phyloP scores from a whole-genome alignment of 352 stramenopile species.

The Globisporangium barbulae region DNA sequence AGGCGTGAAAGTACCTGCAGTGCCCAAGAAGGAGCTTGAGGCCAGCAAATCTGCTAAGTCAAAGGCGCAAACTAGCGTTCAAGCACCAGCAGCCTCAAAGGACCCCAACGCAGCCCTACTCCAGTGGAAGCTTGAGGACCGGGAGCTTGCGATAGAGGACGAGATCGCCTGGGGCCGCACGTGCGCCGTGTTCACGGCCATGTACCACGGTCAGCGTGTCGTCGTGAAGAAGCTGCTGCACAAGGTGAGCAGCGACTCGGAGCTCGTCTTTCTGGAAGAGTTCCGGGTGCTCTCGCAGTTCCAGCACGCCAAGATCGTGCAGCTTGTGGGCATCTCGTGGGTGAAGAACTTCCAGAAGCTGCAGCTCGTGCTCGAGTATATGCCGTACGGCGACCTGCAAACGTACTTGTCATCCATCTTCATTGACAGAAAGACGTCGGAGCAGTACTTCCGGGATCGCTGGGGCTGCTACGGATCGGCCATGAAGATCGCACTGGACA shows the following conservation, averaged over 20 bases:
- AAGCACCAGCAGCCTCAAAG: neutral
- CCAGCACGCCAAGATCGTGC: slow-evolving; percentile 23
- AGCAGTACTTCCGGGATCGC: neutral
- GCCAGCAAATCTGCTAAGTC: neutral
- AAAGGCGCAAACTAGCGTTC: neutral
- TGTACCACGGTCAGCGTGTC: slow-evolving; percentile 13
- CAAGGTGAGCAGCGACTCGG: neutral
- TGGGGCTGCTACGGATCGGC: neutral
- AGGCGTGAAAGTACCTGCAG: neutral
- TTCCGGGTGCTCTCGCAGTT: slow-evolving; percentile 20
- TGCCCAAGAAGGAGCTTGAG: neutral
- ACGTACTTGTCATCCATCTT: slow-evolving; percentile 18
- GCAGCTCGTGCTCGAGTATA: slow-evolving; percentile 26
- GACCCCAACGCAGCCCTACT: slow-evolving; percentile 4
- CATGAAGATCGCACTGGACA: slow-evolving; percentile 22
- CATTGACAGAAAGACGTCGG: neutral
- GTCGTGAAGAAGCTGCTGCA: slow-evolving; percentile 15
- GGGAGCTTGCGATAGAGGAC: slow-evolving; percentile 10
- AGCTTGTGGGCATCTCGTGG: slow-evolving; percentile 23
- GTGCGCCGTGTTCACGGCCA: slow-evolving; percentile 15
- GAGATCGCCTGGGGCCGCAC: slow-evolving; percentile 16
- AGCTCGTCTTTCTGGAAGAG: slow-evolving; percentile 19
- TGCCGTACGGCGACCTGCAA: slow-evolving; percentile 27
- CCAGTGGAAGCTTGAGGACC: slow-evolving; percentile 5
- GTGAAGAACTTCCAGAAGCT: slow-evolving; percentile 7